phyloP scores from a whole-genome alignment of 352 stramenopile species.

The Globisporangium cederbergense region DNA sequence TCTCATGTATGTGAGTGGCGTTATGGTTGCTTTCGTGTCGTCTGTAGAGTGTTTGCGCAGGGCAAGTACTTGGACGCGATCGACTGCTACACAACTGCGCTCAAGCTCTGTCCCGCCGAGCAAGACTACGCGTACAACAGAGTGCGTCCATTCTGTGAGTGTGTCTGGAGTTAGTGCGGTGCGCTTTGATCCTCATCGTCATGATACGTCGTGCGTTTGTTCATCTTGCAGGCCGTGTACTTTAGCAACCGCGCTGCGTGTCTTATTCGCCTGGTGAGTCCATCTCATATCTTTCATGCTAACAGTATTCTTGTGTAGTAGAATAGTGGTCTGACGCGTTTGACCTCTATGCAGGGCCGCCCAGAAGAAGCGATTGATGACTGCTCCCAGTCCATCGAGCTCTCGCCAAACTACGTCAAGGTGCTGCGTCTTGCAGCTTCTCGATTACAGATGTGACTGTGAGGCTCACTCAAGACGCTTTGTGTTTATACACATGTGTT shows the following conservation, averaged over 20 bases:
- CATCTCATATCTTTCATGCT: background rate
- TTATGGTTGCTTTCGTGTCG: background rate
- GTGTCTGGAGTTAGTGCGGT: background rate
- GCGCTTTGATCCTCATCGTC: background rate
- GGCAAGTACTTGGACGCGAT: conserved; percentile 75
- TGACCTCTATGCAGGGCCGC: conserved; percentile 30
- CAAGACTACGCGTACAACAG: conserved; percentile 81
- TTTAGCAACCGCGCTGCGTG: conserved; percentile 85
- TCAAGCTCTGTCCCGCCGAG: conserved; percentile 74
- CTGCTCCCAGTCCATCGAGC: conserved; percentile 91
- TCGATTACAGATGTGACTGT: background rate
- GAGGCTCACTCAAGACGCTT: background rate
- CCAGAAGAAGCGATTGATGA: conserved; percentile 92
- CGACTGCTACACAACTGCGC: conserved; percentile 81
- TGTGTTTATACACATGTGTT: background rate
- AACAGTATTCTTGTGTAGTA: background rate
- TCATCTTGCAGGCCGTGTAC: conserved; percentile 59
- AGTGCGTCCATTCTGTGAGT: conserved; percentile 19
- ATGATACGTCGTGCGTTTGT: background rate
- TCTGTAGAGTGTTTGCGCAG: conserved; percentile 60
- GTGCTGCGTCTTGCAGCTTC: conserved; percentile 18
- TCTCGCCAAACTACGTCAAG: conserved; percentile 97
- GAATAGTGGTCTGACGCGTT: background rate
- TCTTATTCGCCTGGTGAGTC: conserved; percentile 52
- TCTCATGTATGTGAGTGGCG: background rate